A percentile compares a stretch with the other conserved stretches of the same genome.
Conservation (phyloP, 106 monocot genomes). For the Ottelia alismoides region DNA sequence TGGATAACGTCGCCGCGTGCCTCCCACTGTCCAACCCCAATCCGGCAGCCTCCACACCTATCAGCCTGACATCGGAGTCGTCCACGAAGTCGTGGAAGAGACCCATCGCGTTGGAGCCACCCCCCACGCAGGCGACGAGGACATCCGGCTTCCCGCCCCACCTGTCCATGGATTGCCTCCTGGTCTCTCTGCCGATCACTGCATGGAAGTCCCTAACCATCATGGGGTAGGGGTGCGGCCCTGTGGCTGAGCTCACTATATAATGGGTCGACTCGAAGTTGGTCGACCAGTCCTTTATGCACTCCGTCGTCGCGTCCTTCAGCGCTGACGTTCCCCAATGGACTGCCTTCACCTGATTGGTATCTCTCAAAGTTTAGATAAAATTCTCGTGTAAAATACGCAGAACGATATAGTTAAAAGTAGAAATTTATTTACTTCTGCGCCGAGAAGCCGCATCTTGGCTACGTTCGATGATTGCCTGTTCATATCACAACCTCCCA, state of each 20-base stretch:
- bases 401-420: too few relatives aligned
- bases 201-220: slow-evolving; percentile 1
- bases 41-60: too few relatives aligned
- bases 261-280: not conserved
- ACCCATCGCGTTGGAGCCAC: too few relatives aligned
- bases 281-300: not conserved
- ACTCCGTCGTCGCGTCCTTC: not conserved
- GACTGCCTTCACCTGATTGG: not conserved
- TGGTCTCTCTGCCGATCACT: not conserved
- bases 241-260: not conserved
- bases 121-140: too few relatives aligned
- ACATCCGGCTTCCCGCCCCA: too few relatives aligned
- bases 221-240: slow-evolving; percentile 1
- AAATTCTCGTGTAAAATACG: too few relatives aligned
- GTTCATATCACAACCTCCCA: slow-evolving; percentile 57
- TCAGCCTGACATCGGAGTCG: slow-evolving; percentile 2
- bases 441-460: slow-evolving; percentile 48
- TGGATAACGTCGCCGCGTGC: slow-evolving; percentile 2
- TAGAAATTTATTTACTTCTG: slow-evolving; percentile 41
- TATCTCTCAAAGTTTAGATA: too few relatives aligned
- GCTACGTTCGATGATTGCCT: slow-evolving; percentile 42
- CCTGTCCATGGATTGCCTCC: not conserved
- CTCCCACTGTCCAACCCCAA: slow-evolving; percentile 1
- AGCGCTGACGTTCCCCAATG: not conserved
- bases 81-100: too few relatives aligned